Percentiles rank a stretch among this genome's conserved stretches.
Evolutionary conservation across 108 stramenopile species (phyloP).

Genomic region (Pseudonitzschia pungens): DNA sequence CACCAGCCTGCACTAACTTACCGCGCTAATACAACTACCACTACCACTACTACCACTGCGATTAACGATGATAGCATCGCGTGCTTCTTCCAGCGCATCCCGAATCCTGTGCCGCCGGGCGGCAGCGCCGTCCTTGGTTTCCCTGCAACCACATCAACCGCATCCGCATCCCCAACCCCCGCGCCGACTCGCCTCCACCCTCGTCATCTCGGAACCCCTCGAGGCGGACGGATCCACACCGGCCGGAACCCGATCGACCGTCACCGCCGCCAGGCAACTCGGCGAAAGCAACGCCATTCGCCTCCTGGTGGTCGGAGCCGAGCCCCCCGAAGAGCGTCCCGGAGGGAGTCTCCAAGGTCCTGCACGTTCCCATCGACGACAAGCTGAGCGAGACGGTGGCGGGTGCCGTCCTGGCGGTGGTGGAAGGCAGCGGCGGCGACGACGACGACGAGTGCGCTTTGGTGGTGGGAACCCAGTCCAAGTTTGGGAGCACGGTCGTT

Average conservation of each 20-base stretch:
- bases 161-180: not conserved
- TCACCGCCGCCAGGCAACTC: constrained; percentile 68
- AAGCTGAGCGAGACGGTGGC: constrained; percentile 69
- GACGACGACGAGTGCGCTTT: constrained; percentile 62
- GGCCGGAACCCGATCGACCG: constrained; percentile 64
- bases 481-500: constrained; percentile 91
- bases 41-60: too few species aligned
- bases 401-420: constrained; percentile 51
- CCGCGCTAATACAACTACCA: too few species aligned
- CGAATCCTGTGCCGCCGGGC: not conserved
- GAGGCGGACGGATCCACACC: constrained; percentile 42
- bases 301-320: constrained; percentile 58
- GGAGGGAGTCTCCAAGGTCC: constrained; percentile 58
- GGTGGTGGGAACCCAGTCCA: constrained; percentile 78
- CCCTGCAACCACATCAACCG: too few species aligned
- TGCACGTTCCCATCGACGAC: constrained; percentile 39
- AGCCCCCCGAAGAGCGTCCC: constrained; percentile 53
- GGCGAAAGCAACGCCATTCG: constrained; percentile 47
- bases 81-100: not conserved
- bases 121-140: not conserved
- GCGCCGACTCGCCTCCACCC: constrained; percentile 55
- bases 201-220: constrained; percentile 75
- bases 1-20: too few species aligned
- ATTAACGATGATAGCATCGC: not conserved
- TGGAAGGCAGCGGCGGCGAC: constrained; percentile 34